Percentiles rank a stretch among this genome's conserved stretches.
Evolutionary conservation across 2,329 filamentous ascomycete genomes (phyloP).

Genomic region (Fusarium sacchari): DNA sequence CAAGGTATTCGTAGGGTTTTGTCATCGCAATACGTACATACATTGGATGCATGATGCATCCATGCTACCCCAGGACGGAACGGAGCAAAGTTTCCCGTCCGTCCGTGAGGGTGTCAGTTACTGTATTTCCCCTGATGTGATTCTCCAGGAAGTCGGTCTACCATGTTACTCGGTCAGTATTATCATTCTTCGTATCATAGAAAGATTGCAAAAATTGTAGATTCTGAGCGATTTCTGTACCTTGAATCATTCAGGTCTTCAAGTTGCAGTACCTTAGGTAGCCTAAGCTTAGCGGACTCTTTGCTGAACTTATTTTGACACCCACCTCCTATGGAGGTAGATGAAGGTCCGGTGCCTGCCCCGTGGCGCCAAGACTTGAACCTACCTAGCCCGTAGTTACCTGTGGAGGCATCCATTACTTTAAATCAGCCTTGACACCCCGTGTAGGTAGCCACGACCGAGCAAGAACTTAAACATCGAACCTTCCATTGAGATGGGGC

Average conservation of each 20-base stretch:
- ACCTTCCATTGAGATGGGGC: neutral
- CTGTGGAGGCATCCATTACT: neutral
- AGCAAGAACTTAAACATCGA: neutral
- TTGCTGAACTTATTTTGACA: no score
- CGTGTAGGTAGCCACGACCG: no score
- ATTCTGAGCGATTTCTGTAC: neutral
- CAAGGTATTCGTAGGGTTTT: neutral
- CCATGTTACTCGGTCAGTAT: neutral
- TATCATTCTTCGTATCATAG: neutral
- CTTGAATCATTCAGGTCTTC: neutral
- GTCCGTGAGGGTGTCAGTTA: neutral
- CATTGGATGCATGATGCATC: no score
- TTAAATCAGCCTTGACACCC: constrained; percentile 9
- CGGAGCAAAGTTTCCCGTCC: neutral
- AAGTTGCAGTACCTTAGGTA: no score
- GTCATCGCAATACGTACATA: constrained; percentile 3
- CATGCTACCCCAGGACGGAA: constrained; percentile 2
- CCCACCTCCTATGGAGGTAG: no score
- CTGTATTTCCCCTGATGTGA: neutral
- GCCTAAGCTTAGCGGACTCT: no score
- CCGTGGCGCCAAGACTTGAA: neutral
- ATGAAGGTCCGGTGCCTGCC: neutral
- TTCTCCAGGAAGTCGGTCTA: neutral
- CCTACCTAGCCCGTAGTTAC: no score
- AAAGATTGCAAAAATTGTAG: neutral